Conservation (phyloP, 1,284 basidiomycete species). For the Earliella scabrosa region DNA sequence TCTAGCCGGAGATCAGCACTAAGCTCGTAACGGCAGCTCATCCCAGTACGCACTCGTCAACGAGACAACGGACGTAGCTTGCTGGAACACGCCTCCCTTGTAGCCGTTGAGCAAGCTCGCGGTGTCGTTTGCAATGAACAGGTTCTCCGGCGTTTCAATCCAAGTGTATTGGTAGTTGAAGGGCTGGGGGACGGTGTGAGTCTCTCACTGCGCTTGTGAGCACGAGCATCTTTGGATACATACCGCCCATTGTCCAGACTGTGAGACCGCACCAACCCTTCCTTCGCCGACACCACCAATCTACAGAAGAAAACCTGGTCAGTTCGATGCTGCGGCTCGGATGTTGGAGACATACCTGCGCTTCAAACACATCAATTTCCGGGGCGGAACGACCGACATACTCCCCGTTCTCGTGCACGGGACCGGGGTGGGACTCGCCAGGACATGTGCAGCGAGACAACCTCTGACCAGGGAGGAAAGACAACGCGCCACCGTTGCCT, state of each 20-base stretch:
- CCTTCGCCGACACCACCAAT: constrained; percentile 4
- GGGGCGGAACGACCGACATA: constrained; percentile 81
- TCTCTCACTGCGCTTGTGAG: neutral
- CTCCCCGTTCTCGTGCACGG: constrained; percentile 56
- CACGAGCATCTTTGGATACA: constrained; percentile 17
- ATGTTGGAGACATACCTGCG: constrained; percentile 29
- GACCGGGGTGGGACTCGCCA: constrained; percentile 84
- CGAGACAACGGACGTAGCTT: constrained; percentile 43
- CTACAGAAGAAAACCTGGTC: constrained; percentile 31
- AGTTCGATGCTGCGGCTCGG: too few species aligned
- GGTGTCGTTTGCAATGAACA: constrained; percentile 47
- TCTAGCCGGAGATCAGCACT: constrained; percentile 22
- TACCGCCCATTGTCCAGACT: constrained; percentile 49
- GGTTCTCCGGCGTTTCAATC: constrained; percentile 44
- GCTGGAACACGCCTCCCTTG: constrained; percentile 55
- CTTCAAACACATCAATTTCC: constrained; percentile 87
- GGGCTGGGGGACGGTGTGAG: constrained; percentile 36
- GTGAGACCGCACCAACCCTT: constrained; percentile 43
- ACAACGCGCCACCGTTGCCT: constrained; percentile 43
- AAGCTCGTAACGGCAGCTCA: neutral
- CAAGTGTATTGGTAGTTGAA: constrained; percentile 50
- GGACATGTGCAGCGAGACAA: constrained; percentile 87
- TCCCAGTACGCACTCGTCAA: constrained; percentile 26
- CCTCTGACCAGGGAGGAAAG: constrained; percentile 78
- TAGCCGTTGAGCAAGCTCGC: constrained; percentile 54